A percentile compares a stretch with the other conserved stretches of the same genome.
Evolutionary conservation across 1,284 basidiomycete species (phyloP).

Genomic region (Gomphus bonarii): DNA sequence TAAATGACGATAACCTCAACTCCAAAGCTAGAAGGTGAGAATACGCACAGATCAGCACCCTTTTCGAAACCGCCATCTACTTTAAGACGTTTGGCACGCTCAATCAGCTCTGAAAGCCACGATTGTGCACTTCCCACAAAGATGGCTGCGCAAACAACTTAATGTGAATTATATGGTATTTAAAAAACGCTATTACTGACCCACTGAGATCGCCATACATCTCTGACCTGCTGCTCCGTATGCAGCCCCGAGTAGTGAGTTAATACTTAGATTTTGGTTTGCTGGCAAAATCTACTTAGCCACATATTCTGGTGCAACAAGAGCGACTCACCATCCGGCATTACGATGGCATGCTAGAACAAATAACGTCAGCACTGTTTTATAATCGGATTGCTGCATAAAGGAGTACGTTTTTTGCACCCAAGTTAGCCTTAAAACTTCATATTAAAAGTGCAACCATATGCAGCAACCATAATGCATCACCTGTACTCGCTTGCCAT

Average conservation of each 20-base stretch:
- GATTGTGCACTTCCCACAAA: constrained; percentile 76
- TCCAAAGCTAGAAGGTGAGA: constrained; percentile 5
- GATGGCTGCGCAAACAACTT: constrained; percentile 36
- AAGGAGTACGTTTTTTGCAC: constrained; percentile 72
- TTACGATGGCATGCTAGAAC: constrained; percentile 70
- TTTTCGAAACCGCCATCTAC: constrained; percentile 88
- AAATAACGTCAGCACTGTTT: neutral
- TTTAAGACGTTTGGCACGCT: constrained; percentile 74
- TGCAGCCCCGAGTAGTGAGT: constrained; percentile 90
- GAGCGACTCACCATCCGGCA: constrained; percentile 72
- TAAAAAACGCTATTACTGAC: constrained; percentile 30
- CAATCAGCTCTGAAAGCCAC: constrained; percentile 83
- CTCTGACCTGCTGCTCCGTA: constrained; percentile 97
- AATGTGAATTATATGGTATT: constrained; percentile 7
- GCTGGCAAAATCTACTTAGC: constrained; percentile 35
- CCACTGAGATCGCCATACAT: constrained; percentile 91
- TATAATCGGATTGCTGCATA: neutral
- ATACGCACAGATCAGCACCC: constrained; percentile 72
- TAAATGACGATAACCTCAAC: constrained; percentile 23
- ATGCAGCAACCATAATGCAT: constrained; percentile 2
- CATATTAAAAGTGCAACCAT: neutral
- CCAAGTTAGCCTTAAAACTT: constrained; percentile 66
- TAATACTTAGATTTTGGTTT: constrained; percentile 89
- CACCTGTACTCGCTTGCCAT: constrained; percentile 89
- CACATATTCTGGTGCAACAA: neutral